phyloP scores from a whole-genome alignment of 345 rosid species.

The Balakata baccata region DNA sequence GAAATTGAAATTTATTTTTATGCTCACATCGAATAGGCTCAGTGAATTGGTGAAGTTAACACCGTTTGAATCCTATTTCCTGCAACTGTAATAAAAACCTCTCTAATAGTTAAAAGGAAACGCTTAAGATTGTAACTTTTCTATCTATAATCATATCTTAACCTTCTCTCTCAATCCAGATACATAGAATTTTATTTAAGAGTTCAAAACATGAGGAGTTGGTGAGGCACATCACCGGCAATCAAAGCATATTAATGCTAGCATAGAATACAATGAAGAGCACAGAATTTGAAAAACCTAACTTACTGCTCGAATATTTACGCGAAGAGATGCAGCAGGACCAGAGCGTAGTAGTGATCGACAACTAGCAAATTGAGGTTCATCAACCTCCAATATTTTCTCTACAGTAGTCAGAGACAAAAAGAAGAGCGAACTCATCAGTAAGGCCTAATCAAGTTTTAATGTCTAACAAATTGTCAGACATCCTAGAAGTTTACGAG shows the following conservation, averaged over 20 bases:
- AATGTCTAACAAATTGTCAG: not conserved
- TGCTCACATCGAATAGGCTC: not conserved
- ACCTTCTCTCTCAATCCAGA: not conserved
- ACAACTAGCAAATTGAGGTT: constrained; percentile 57
- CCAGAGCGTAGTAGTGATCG: constrained; percentile 63
- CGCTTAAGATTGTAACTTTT: not conserved
- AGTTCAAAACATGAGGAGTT: no score
- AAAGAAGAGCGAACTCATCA: not conserved
- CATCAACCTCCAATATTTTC: constrained; percentile 49
- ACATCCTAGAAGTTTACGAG: not conserved
- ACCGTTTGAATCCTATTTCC: not conserved
- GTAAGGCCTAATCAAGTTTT: not conserved
- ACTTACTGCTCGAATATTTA: constrained; percentile 78
- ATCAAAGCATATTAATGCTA: not conserved
- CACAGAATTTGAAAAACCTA: not conserved
- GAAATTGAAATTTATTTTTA: not conserved
- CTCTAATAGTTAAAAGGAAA: not conserved
- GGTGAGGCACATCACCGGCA: not conserved
- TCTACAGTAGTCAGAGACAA: constrained; percentile 29
- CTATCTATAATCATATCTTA: not conserved
- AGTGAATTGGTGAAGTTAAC: not conserved
- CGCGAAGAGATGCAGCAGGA: constrained; percentile 74
- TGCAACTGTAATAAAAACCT: not conserved
- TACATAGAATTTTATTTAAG: not conserved
- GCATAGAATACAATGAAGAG: not conserved